Base-by-base conservation (phyloP, 345 rosid species). In the Zanthoxylum bungeanum region DNA sequence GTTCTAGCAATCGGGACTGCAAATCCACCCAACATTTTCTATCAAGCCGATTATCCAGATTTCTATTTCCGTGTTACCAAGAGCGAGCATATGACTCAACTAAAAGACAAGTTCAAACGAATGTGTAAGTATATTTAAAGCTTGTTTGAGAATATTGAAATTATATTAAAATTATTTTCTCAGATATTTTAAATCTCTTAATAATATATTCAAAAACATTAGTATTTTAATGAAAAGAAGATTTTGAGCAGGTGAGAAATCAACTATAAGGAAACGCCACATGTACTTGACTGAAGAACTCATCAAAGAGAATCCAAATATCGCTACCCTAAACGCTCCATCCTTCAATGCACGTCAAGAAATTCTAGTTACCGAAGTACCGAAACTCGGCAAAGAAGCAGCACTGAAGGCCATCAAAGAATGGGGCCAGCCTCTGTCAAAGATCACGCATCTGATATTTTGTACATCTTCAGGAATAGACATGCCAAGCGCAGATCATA, bases 321-420 rank as follows among this genome's bases (percentile, higher is more conserved):
- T 57, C 1, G 12, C 0, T 30, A 57, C n/a, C 60, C 37, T 2
- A 0, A 9, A 36, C 9, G 25, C 46, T 60, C 46, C 64, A n/a
- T 60, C 64, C 19, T 60, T 36, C 9, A 60, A 60, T 60, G 19
- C 46, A 2, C 46, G 64, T 36, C 64, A 60, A 60, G 64, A 60
- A 8, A 60, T 60, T 4, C 64, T 60, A 24, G 64, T 60, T 8
- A 4, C 22, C 12, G 46, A 60, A 60, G 64, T 60, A 1, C 64
- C 64, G 5, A 21, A 60, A 21, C 28, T 34, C 1, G 64, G 64
- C 21, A 60, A 60, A 3, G 44, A 60, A n/a, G 64, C 64, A 60
- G 64, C 64, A 60, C 4, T 34, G 8, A 60, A 60, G 44, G 64
- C 64, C 40, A 60, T 60, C 46, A 7, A 60, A 60, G 64, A 60